A percentile compares a stretch with the other conserved stretches of the same genome.
Evolutionary conservation across 2,329 filamentous ascomycete species (phyloP).

Genomic region (Nigrospora osmanthi): DNA sequence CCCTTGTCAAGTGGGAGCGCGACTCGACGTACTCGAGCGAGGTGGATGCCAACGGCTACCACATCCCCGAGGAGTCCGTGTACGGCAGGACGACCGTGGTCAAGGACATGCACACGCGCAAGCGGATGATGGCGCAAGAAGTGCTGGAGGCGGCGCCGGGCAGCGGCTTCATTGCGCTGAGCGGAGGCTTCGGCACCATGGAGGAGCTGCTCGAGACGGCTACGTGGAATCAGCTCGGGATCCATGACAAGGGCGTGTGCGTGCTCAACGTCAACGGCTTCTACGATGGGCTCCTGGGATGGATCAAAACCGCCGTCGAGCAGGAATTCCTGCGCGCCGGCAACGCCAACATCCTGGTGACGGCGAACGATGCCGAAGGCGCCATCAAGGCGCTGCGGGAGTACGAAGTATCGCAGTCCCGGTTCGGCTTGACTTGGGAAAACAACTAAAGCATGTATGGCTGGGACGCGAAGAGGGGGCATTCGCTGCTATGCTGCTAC

Average conservation of each 20-base stretch:
- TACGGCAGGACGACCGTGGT: conserved; percentile 87
- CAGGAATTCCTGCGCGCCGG: conserved; percentile 67
- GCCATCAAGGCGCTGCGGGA: conserved; percentile 62
- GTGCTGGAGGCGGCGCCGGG: conserved; percentile 76
- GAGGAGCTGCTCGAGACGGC: conserved; percentile 90
- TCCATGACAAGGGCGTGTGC: conserved; percentile 73
- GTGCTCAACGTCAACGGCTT: conserved; percentile 85
- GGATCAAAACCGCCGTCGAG: conserved; percentile 69
- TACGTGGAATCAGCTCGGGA: conserved; percentile 95
- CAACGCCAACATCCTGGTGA: conserved; percentile 71
- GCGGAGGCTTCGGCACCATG: conserved; percentile 83
- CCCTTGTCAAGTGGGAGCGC: conserved; percentile 73
- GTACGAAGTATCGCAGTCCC: conserved; percentile 68
- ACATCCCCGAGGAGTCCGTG: conserved; percentile 52
- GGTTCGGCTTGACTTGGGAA: conserved; percentile 77
- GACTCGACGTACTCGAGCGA: conserved; percentile 45
- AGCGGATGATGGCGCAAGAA: conserved; percentile 85
- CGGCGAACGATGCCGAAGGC: conserved; percentile 64
- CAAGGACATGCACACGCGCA: conserved; percentile 91
- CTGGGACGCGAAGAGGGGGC: no score
- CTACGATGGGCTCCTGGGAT: conserved; percentile 78
- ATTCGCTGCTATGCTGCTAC: no score
- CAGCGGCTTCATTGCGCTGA: conserved; percentile 81
- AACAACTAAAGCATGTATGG: conserved; percentile 13
- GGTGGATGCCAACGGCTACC: conserved; percentile 38